Evolutionary conservation across 345 rosid species (phyloP), one percentile per base, ranked within the genome.

Genomic region (Cardamine occulta): DNA sequence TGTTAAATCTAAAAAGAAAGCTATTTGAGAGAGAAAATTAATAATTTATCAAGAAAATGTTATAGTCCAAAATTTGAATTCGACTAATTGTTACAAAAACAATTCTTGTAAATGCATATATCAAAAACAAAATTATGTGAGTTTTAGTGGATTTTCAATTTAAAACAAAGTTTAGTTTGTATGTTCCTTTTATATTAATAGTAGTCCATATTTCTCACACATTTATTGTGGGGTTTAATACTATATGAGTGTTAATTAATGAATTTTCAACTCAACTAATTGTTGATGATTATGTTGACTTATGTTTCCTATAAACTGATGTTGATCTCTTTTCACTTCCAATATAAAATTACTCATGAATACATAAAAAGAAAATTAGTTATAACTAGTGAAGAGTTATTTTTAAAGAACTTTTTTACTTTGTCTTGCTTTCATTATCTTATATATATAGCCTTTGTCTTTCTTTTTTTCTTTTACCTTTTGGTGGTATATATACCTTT

Each of bases 401-500:
- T 61, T 68, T 62, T 51, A 69, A 53, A 61, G 74, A 53, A 48
- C 29, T 42, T 39, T 39, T 55, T 19, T 15, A 40, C 48, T 70
- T 56, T 65, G 28, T 52, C 51, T 65, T 77, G 59, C 75, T 77
- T 76, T 77, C 48, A 13, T 40, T 69, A 47, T 40, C 31, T 76
- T 60, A 48, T 10, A 53, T 24, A 53, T 17, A 10, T 21, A 1
- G 1, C 52, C 53, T 71, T 77, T 78, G 51, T 45, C 51, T 45
- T 45, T 15, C 3, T 14, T 42, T 5, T 12, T 12, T 40, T 40
- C 3, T 35, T 23, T 60, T 12, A 6, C 59, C 60, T 72, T 72
- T 78, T 28, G 73, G 74, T 66, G 73, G 73, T 58, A 61, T 67
- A 34, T 35, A 77, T 77, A 70, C 59, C 12, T 35, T 13, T 51